Base-by-base conservation (phyloP, 1,139 yeast genomes). In the Sugiyamaella xylanicola region DNA sequence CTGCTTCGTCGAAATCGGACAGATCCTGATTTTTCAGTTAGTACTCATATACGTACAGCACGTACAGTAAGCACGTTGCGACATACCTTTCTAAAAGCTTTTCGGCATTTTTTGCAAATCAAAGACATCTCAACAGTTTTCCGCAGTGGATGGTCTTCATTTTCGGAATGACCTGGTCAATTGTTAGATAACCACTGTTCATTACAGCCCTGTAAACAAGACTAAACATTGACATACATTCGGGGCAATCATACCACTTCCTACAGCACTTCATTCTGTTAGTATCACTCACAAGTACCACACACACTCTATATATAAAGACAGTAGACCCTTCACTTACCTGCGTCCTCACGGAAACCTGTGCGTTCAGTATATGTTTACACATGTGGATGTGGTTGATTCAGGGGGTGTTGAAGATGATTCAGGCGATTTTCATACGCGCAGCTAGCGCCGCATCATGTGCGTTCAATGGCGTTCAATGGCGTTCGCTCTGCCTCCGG, bases 231-330 rank as follows among this genome's bases (percentile, higher is more conserved):
- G 21, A 61, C 71, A 54, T 61, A 68, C 74, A 72, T 52, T 65
- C 65, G 11, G 75, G 73, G 55, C 76, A 72, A 63, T 72, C 74
- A 55, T 69, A 70, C 70, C 73, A 71, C 56, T 69, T 69, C 16
- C 66, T 61, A 54, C 74, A 71, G 56, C 74, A 71, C 66, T 65
- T 13, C 4, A 39, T 21, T 15, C 11, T 8, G 53, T 50, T 40
- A 48, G 52, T 29, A 5, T 25, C 9, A 25, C 9, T 9, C 5
- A 5, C 9, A 9, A 9, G 8, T 25, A 25, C 29, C 9, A 5
- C 29, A 25, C 8, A 4, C 40, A 7, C 13, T 9, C 53, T 27
- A 19, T n/a, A n/a, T n/a, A n/a, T n/a, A n/a, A n/a, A n/a, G n/a
- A n/a, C n/a, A n/a, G n/a, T n/a, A n/a, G n/a, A n/a, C n/a, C n/a